A percentile compares a stretch with the other conserved stretches of the same genome.
Evolutionary conservation across 257 asterid genomes (phyloP).

Genomic region (Lithospermum erythrorhizon): DNA sequence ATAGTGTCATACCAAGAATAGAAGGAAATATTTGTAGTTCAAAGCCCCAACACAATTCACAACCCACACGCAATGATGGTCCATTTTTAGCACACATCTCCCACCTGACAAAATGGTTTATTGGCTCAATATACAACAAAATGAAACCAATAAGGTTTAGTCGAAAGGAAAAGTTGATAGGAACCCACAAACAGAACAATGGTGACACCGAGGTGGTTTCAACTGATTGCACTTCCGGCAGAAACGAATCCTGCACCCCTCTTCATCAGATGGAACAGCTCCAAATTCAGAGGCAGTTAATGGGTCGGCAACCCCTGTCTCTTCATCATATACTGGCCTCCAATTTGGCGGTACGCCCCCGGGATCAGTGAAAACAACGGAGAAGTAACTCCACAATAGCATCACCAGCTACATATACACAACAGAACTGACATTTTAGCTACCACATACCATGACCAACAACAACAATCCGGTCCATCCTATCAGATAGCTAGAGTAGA

Average conservation of each 20-base stretch:
- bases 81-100: conserved; percentile 93
- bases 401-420: conserved; percentile 57
- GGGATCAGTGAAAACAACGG: conserved; percentile 92
- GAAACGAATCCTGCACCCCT: conserved; percentile 47
- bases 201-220: conserved; percentile 99
- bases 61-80: conserved; percentile 99
- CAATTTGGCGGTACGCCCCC: conserved; percentile 87
- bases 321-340: conserved; percentile 85
- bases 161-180: conserved; percentile 10
- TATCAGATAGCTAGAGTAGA: too few relatives aligned
- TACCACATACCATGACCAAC: too few relatives aligned
- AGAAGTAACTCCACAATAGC: conserved; percentile 96
- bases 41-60: conserved; percentile 97
- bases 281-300: conserved; percentile 57
- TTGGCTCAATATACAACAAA: conserved; percentile 9
- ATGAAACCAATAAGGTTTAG: conserved; percentile 7
- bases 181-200: conserved; percentile 97
- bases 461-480: too few relatives aligned
- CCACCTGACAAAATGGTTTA: conserved; percentile 53
- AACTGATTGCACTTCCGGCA: conserved; percentile 94
- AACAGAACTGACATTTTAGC: neutral
- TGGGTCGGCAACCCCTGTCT: conserved; percentile 71
- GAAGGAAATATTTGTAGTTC: conserved; percentile 94
- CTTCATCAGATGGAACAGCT: conserved; percentile 29
- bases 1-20: conserved; percentile 96